These are phyloP conservation scores for Tulasnella sp. DNA, from an alignment of 768 basidiomycete genomes.

Conservation along the genomic window DNA sequence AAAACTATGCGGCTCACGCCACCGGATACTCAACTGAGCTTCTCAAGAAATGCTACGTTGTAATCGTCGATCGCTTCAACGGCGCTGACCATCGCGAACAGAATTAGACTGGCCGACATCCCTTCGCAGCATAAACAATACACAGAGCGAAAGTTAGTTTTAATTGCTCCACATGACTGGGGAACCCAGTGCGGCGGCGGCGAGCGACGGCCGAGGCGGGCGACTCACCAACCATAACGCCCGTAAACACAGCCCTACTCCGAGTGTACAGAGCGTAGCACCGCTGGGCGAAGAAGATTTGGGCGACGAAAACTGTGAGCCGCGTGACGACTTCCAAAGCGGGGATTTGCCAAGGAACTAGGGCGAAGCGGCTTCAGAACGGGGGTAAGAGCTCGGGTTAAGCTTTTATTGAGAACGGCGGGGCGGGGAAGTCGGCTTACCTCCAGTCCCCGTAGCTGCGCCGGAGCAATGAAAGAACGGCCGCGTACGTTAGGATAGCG, in stretches of 20 bases:
- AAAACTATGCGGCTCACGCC: not conserved
- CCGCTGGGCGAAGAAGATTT: not conserved
- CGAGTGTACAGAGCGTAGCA: not conserved
- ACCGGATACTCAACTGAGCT: not conserved
- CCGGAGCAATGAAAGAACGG: not conserved
- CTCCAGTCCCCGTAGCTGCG: not conserved
- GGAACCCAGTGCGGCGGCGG: no score
- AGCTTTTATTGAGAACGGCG: not conserved
- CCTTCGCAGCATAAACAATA: not conserved
- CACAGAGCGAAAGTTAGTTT: not conserved
- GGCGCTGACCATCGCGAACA: not conserved
- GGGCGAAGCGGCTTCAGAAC: not conserved
- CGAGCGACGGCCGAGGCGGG: not conserved
- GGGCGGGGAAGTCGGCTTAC: not conserved
- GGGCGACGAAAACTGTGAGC: not conserved
- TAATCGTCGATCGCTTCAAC: not conserved
- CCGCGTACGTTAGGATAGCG: not conserved
- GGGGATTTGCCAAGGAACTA: not conserved
- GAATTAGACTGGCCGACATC: not conserved
- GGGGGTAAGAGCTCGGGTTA: not conserved
- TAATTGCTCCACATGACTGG: no score
- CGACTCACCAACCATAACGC: not conserved
- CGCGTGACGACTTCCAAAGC: not conserved
- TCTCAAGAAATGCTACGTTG: not conserved
- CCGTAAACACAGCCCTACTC: not conserved